Base-by-base conservation (phyloP, 805 yeast genomes). In the Pichia gijzeniarum region DNA sequence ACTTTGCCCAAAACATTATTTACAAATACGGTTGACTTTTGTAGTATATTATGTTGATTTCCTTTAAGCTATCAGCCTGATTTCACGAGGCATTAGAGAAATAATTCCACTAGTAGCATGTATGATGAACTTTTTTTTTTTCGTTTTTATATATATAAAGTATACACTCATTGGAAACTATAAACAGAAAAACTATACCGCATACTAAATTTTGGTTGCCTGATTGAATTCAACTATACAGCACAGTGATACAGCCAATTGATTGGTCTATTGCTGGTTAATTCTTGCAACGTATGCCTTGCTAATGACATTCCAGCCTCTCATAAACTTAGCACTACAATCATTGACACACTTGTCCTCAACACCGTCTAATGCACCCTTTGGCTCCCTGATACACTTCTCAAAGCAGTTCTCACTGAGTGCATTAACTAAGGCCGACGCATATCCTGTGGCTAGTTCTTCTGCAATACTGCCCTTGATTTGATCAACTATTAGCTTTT, bases 371-470 rank as follows among this genome's bases (percentile, higher is more conserved):
- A 79, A 59, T 13, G 68, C 53, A 18, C 73, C 56, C 34, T 79
- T 77, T 16, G 95, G 95, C 36, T 70, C 71, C 14, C 63, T 63
- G 40, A 86, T 70, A 65, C 97, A 90, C 62, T 80, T 77, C 40
- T 82, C 83, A 63, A 85, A 90, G 64, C 97, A 90, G 70, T 85
- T 85, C 55, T 82, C 89, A 12, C 95, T 82, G 61, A 87, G 76
- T 57, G 86, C 83, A 67, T 81, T 84, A 28, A 89, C 95, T 44
- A 90, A 70, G 57, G 86, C 90, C 2, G 91, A 82, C 31, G 95
- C 96, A 64, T 89, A 86, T 17, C 90, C 93, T n/a, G 87, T 77
- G 2, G 96, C 96, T 51, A 90, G 70, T 60, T 90, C 97, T 62
- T 80, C 85, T 35, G 82, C 72, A 46, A 90, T 80, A 59, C 83